phyloP scores from a whole-genome alignment of 75 land plant species.

The Pinus taeda region DNA sequence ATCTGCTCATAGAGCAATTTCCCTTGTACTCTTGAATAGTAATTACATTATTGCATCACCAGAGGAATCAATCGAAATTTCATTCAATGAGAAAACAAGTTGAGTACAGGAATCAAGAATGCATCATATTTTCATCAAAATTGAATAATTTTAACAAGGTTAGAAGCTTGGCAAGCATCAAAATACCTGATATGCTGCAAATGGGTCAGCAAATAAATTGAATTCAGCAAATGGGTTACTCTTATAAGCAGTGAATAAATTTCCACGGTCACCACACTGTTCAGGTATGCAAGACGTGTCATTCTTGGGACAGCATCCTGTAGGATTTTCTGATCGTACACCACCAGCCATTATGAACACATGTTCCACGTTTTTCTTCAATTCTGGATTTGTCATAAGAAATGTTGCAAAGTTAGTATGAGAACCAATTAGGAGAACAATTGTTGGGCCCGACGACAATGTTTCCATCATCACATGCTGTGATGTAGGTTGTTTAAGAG shows the following conservation, averaged over 20 bases:
- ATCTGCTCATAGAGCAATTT: no score
- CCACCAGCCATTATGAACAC: constrained; percentile 85
- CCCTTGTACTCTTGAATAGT: no score
- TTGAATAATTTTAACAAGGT: background rate
- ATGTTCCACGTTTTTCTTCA: constrained; percentile 74
- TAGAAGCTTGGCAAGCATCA: background rate
- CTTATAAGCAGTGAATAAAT: constrained; percentile 51
- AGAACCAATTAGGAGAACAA: constrained; percentile 54
- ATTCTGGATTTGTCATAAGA: constrained; percentile 67
- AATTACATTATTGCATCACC: no score
- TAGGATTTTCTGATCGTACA: constrained; percentile 58
- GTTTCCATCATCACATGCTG: constrained; percentile 70
- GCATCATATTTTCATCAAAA: background rate
- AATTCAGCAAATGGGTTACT: constrained; percentile 79
- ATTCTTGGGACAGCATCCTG: constrained; percentile 63
- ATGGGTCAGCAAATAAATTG: constrained; percentile 82
- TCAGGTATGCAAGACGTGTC: constrained; percentile 36
- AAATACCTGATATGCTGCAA: constrained; percentile 83
- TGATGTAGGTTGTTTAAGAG: constrained; percentile 60
- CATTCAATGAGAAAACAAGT: no score
- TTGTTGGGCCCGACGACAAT: constrained; percentile 58
- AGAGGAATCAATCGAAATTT: no score
- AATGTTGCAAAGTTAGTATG: constrained; percentile 81
- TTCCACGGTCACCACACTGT: constrained; percentile 73
- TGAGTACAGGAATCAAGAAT: background rate